phyloP scores from a whole-genome alignment of 352 stramenopile species.

The Bremia lactucae region DNA sequence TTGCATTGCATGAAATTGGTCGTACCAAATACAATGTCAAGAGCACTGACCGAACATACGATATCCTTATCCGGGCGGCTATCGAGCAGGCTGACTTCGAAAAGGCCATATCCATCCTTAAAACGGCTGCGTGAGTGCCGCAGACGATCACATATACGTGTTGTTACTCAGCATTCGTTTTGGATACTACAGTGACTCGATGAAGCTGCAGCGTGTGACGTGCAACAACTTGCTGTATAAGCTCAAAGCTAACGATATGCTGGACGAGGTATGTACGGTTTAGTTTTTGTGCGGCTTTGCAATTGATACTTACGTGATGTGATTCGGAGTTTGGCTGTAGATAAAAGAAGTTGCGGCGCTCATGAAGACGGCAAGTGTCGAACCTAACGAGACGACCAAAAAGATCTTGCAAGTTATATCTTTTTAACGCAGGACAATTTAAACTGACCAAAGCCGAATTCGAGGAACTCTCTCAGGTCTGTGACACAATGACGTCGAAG shows the following conservation, averaged over 20 bases:
- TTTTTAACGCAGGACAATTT: too few relatives aligned
- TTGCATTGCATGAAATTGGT: slow-evolving; percentile 64
- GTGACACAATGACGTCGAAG: too few relatives aligned
- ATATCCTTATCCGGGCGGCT: slow-evolving; percentile 72
- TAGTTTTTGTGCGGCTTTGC: too few relatives aligned
- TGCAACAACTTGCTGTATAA: slow-evolving; percentile 84
- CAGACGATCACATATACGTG: neutral
- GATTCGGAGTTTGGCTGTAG: slow-evolving; percentile 1
- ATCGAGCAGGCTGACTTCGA: slow-evolving; percentile 67
- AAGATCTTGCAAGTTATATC: slow-evolving; percentile 77
- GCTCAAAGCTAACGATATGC: slow-evolving; percentile 70
- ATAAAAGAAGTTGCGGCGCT: slow-evolving; percentile 66
- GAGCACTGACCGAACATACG: slow-evolving; percentile 73
- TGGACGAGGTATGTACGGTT: slow-evolving; percentile 48
- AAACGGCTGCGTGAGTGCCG: slow-evolving; percentile 59
- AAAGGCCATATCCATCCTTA: slow-evolving; percentile 57
- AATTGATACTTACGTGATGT: neutral
- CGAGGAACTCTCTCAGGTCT: too few relatives aligned
- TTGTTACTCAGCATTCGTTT: slow-evolving; percentile 1
- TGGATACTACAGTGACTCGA: slow-evolving; percentile 29
- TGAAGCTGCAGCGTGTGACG: slow-evolving; percentile 75
- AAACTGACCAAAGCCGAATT: too few relatives aligned
- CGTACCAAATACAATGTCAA: slow-evolving; percentile 75
- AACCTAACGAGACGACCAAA: slow-evolving; percentile 76
- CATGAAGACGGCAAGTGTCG: slow-evolving; percentile 69